Conservation (phyloP, 2,329 filamentous ascomycete species). For the Trichoderma koningii region DNA sequence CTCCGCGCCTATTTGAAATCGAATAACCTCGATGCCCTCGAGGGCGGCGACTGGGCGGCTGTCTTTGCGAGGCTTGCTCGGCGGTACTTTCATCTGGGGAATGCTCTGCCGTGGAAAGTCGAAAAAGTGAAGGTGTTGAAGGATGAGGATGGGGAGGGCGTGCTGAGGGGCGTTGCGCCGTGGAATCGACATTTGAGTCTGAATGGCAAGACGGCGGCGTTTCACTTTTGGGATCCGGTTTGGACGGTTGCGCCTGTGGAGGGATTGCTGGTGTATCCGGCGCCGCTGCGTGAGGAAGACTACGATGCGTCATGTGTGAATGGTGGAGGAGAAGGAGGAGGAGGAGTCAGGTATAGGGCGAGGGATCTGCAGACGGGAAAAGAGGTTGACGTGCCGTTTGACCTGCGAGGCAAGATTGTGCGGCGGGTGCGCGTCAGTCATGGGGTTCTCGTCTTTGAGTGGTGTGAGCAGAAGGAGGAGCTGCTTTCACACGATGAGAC, state of each 20-base stretch:
- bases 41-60: slow-evolving; percentile 42
- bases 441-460: slow-evolving; percentile 63
- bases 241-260: slow-evolving; percentile 59
- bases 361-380: slow-evolving; percentile 52
- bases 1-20: slow-evolving; percentile 30
- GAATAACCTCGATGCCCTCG: slow-evolving; percentile 25
- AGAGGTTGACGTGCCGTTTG: slow-evolving; percentile 54
- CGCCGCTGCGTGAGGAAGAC: not conserved
- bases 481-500: slow-evolving; percentile 54
- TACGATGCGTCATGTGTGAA: no score
- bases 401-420: slow-evolving; percentile 51
- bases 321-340: no score
- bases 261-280: slow-evolving; percentile 58
- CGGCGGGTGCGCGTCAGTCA: slow-evolving; percentile 57
- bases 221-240: slow-evolving; percentile 50
- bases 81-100: slow-evolving; percentile 56
- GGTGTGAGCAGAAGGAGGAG: slow-evolving; percentile 59
- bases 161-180: slow-evolving; percentile 43
- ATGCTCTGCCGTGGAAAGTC: slow-evolving; percentile 48
- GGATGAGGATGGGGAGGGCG: slow-evolving; percentile 29
- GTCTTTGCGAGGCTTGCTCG: slow-evolving; percentile 54
- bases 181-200: slow-evolving; percentile 51
- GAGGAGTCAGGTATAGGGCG: slow-evolving; percentile 43
- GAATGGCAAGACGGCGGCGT: slow-evolving; percentile 43
- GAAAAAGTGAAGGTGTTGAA: slow-evolving; percentile 30